phyloP scores from a whole-genome alignment of 139 green algal species.

The Micractinium conductrix region DNA sequence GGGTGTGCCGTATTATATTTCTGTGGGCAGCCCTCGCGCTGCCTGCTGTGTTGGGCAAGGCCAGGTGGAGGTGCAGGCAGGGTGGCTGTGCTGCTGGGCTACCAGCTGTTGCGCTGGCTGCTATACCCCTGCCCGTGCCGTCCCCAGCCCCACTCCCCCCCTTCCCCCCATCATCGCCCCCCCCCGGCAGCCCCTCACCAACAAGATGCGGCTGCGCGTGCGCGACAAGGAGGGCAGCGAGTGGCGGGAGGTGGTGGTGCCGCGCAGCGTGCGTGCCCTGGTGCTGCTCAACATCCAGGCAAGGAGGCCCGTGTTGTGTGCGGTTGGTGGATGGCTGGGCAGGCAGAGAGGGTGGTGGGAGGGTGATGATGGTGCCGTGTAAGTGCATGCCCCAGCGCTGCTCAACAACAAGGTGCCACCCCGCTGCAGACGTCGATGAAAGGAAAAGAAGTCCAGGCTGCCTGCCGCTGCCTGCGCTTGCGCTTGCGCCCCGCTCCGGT shows the following conservation, averaged over 20 bases:
- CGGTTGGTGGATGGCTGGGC: background rate
- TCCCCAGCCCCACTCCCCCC: too few relatives aligned
- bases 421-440: too few relatives aligned
- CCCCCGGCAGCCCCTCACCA: conserved; percentile 47
- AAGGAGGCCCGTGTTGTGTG: conserved; percentile 49
- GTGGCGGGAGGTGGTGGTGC: conserved; percentile 65
- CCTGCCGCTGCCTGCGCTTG: too few relatives aligned
- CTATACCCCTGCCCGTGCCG: too few relatives aligned
- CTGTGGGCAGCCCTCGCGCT: background rate
- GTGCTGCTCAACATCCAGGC: conserved; percentile 83
- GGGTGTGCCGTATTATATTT: background rate
- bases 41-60: background rate
- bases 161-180: background rate
- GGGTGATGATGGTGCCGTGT: too few relatives aligned
- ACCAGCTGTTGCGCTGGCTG: too few relatives aligned
- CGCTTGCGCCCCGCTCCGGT: too few relatives aligned
- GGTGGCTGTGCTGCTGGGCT: too few relatives aligned
- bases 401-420: background rate
- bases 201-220: conserved; percentile 52
- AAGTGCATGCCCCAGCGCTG: too few relatives aligned
- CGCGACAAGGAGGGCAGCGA: background rate
- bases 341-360: too few relatives aligned
- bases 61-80: too few relatives aligned
- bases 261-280: conserved; percentile 66
- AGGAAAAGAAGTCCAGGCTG: too few relatives aligned